Evolutionary conservation across 352 stramenopile genomes (phyloP), one percentile per base, ranked within the genome.

Genomic region (Aphanomyces astaci): DNA sequence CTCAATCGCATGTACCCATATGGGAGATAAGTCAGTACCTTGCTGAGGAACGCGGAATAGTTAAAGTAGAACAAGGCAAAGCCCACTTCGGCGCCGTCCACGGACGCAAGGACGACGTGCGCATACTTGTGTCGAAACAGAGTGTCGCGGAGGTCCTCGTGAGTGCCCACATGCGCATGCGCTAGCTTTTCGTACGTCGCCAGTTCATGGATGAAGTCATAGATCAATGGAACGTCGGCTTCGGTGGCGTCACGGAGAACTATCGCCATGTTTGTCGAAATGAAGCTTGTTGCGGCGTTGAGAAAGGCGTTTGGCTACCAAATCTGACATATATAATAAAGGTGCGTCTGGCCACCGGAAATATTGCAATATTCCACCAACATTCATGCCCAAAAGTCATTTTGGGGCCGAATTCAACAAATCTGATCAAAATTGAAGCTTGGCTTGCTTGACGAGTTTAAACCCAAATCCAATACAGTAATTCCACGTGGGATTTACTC

Each of bases 1-100:
- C n/a, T n/a, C n/a, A n/a, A n/a, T n/a, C n/a, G n/a, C n/a, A n/a
- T n/a, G n/a, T n/a, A n/a, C n/a, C n/a, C n/a, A n/a, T 28, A 0
- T 30, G 10, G 19, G 9, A 55, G 48, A 59, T 36, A 40, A 0
- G 4, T n/a, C 13, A 13, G 27, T 59, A 59, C 51, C 25, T 39
- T 32, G 51, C 51, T 59, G 22, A 59, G 30, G 51, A 59, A 59
- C 30, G 51, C 33, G 22, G 51, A 59, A 25, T 59, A 59, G 51
- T 59, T 59, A 25, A 59, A 59, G 33, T 36, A 59, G 30, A 36
- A 59, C 19, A 59, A 30, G 25, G 51, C 51, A 59, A 59, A 59
- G 11, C 51, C 51, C 22, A 59, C 51, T 9, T 30, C 51, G 22
- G 22, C 19, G 30, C 51, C 51, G 3, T 59, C 51, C 51, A 59